Percentiles rank a stretch among this genome's conserved stretches.
phyloP scores from a whole-genome alignment of 148 eudicot species.

The Drosera capensis region DNA sequence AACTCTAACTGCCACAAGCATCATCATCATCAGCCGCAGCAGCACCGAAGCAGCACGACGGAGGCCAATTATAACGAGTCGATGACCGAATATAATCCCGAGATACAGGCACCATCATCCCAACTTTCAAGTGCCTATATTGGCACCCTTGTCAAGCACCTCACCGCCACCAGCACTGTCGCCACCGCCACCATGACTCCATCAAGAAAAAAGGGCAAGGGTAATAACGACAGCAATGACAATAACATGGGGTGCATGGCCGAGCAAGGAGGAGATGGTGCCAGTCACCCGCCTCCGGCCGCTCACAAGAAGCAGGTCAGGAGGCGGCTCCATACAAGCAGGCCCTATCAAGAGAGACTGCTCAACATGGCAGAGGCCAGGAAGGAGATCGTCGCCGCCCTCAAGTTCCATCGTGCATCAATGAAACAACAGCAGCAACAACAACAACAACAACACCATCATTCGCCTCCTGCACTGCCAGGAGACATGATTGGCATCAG shows the following conservation, averaged over 20 bases:
- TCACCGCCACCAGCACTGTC: slow-evolving; percentile 19
- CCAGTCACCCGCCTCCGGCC: background rate
- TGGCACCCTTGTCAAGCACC: slow-evolving; percentile 57
- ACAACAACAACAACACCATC: slow-evolving; percentile 3
- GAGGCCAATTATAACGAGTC: no score
- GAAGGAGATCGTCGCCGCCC: slow-evolving; percentile 73
- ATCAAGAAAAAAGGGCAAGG: background rate
- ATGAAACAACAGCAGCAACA: slow-evolving; percentile 35
- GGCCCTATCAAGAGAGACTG: slow-evolving; percentile 82
- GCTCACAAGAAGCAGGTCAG: slow-evolving; percentile 54
- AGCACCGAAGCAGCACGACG: no score
- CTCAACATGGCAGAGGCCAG: slow-evolving; percentile 91
- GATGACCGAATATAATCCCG: no score
- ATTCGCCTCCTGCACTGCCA: slow-evolving; percentile 28
- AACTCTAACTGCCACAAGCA: no score
- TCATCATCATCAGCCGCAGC: no score
- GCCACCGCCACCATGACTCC: no score
- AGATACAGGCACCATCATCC: no score
- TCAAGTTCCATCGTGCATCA: slow-evolving; percentile 68
- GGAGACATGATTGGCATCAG: background rate
- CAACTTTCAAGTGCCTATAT: slow-evolving; percentile 69
- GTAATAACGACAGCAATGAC: background rate
- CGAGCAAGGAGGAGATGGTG: background rate
- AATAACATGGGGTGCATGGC: background rate
- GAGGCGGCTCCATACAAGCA: slow-evolving; percentile 70